Conservation (phyloP, 208 protist genomes). For the Ichthyophonus hoferi region DNA sequence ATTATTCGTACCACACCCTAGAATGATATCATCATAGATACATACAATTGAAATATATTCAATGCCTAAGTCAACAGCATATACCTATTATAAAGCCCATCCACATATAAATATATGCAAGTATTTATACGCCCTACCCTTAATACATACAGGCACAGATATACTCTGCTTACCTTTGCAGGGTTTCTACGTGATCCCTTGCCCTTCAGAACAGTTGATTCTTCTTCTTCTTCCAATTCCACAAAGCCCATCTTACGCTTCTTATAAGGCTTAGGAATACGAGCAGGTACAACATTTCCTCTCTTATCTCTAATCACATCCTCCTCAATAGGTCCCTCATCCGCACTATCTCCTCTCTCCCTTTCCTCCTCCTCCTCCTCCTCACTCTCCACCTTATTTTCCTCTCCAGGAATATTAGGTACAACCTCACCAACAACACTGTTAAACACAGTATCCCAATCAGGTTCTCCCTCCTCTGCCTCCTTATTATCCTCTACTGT, state of each 20-base stretch:
- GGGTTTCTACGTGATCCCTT: no score
- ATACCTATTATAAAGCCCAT: background rate
- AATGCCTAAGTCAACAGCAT: background rate
- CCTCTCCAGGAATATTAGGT: conserved; percentile 4
- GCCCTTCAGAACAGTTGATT: no score
- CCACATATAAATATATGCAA: background rate
- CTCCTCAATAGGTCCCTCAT: background rate
- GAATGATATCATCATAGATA: background rate
- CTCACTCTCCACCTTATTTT: conserved; percentile 13
- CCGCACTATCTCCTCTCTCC: background rate
- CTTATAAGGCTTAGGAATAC: no score
- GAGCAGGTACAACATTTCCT: no score
- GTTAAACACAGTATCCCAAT: conserved; percentile 44
- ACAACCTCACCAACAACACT: conserved; percentile 33
- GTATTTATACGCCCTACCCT: background rate
- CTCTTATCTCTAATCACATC: no score
- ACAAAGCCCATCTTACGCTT: no score
- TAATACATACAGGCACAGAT: no score
- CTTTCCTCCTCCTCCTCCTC: conserved; percentile 37
- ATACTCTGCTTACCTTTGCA: no score
- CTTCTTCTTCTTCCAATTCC: no score
- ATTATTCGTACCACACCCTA: background rate
- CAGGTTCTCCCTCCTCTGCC: background rate
- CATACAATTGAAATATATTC: background rate
- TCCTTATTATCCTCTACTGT: background rate